A percentile compares a stretch with the other conserved stretches of the same genome.
These are phyloP conservation scores for Ligustrum vulgare DNA, from an alignment of 257 asterid genomes.

Conservation along the genomic window DNA sequence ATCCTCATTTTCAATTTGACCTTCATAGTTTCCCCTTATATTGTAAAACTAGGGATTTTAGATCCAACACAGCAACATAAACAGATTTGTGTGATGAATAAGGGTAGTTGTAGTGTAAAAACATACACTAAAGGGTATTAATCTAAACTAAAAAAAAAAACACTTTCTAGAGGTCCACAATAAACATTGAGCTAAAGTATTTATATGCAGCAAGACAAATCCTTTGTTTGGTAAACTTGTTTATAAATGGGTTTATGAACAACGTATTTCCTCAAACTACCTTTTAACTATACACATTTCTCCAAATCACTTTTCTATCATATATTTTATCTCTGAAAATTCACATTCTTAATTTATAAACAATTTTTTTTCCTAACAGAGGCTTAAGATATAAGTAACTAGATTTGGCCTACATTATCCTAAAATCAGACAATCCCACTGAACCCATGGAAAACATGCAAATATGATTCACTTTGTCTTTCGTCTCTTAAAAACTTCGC, in stretches of 20 bases:
- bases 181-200: not conserved
- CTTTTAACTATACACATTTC: too few relatives aligned
- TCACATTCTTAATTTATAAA: too few relatives aligned
- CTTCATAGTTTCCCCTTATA: not conserved
- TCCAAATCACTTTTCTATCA: too few relatives aligned
- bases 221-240: too few relatives aligned
- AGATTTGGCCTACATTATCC: slow-evolving; percentile 13
- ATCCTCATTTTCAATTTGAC: not conserved
- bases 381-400: not conserved
- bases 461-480: not conserved
- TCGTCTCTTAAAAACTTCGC: not conserved
- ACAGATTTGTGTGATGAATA: not conserved
- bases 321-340: too few relatives aligned
- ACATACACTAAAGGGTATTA: not conserved
- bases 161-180: not conserved
- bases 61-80: not conserved
- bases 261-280: too few relatives aligned
- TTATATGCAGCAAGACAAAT: not conserved
- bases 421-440: slow-evolving; percentile 6
- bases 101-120: not conserved
- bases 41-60: not conserved
- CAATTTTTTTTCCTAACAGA: not conserved
- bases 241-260: too few relatives aligned
- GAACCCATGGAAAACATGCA: slow-evolving; percentile 16
- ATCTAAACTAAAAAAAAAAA: not conserved